Conservation (phyloP, 2,329 filamentous ascomycete genomes). For the Diaporthe eres region DNA sequence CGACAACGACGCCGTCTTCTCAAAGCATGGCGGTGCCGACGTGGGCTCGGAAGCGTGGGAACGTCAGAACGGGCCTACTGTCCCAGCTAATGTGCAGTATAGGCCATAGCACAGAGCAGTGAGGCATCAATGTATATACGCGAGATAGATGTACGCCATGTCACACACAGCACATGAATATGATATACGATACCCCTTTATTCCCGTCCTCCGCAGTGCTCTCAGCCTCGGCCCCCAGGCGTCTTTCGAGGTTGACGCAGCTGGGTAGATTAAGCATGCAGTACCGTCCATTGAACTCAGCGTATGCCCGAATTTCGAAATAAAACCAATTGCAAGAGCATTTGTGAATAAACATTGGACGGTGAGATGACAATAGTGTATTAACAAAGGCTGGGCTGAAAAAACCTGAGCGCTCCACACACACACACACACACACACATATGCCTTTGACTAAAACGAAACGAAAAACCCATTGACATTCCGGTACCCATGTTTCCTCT, state of each 20-base stretch:
- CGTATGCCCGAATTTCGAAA: background rate
- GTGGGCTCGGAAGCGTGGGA: constrained; percentile 7
- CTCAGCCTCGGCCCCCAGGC: no score
- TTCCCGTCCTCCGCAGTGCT: background rate
- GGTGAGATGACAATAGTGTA: constrained; percentile 8
- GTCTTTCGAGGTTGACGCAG: background rate
- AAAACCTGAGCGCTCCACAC: background rate
- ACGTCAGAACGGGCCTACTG: background rate
- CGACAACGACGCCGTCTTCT: background rate
- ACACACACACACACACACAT: background rate
- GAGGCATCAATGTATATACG: constrained; percentile 14
- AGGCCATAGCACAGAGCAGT: no score
- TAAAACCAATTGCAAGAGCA: background rate
- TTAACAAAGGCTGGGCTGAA: constrained; percentile 15
- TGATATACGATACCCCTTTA: constrained; percentile 11
- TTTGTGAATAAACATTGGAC: background rate
- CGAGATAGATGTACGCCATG: constrained; percentile 6
- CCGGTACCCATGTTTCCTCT: constrained; percentile 28
- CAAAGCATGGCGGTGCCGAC: background rate
- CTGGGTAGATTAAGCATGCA: background rate
- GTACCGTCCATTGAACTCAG: no score
- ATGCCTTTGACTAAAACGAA: background rate
- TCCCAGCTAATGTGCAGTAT: background rate
- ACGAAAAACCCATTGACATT: constrained; percentile 19
- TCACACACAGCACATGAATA: constrained; percentile 1